Conservation (phyloP, 1,284 basidiomycete genomes). For the Microbotryomycetes sp. region DNA sequence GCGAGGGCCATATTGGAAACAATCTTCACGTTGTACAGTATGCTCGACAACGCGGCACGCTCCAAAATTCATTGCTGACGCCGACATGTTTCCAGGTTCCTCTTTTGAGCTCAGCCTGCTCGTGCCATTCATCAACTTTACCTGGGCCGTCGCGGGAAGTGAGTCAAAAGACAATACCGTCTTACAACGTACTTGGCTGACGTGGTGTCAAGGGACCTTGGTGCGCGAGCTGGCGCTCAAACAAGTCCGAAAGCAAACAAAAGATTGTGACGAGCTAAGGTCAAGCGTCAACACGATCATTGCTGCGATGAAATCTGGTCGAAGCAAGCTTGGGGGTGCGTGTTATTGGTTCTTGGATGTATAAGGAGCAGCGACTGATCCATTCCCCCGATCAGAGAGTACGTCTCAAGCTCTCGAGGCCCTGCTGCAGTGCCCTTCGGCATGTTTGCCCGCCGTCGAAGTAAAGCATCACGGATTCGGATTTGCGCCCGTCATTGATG, state of each 20-base stretch:
- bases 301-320: not conserved
- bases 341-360: no score
- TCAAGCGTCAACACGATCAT: not conserved
- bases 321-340: slow-evolving; percentile 9
- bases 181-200: slow-evolving; percentile 1
- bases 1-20: slow-evolving; percentile 23
- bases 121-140: slow-evolving; percentile 11
- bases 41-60: not conserved
- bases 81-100: slow-evolving; percentile 1
- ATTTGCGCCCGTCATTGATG: not conserved
- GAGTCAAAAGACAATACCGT: slow-evolving; percentile 5
- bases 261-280: not conserved
- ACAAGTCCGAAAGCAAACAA: not conserved
- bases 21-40: slow-evolving; percentile 23
- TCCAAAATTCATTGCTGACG: not conserved
- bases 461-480: not conserved
- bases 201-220: slow-evolving; percentile 9
- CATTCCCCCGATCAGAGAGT: not conserved
- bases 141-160: slow-evolving; percentile 19
- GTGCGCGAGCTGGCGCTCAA: slow-evolving; percentile 23
- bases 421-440: not conserved
- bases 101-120: slow-evolving; percentile 11
- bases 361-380: not conserved
- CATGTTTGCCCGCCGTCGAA: not conserved
- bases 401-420: slow-evolving; percentile 1